phyloP scores from a whole-genome alignment of 148 eudicot species.

The Silene latifolia region DNA sequence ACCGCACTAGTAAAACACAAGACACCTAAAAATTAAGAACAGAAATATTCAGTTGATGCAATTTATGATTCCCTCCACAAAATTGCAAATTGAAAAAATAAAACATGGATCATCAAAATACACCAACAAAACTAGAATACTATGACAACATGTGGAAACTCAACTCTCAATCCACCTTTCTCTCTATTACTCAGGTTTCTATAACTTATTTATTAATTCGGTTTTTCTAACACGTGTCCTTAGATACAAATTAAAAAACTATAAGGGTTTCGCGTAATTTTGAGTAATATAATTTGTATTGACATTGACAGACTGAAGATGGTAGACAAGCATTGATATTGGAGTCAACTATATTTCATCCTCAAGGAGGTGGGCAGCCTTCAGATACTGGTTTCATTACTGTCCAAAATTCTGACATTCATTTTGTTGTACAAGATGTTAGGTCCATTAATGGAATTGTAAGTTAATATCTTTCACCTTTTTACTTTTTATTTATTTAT shows the following conservation, averaged over 20 bases:
- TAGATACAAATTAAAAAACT: too few species aligned
- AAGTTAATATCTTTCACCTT: constrained; percentile 20
- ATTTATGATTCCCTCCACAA: background rate
- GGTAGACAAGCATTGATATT: constrained; percentile 47
- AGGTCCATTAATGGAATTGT: constrained; percentile 67
- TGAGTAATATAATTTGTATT: background rate
- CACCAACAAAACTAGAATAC: constrained; percentile 52
- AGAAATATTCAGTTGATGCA: too few species aligned
- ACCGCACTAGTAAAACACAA: too few species aligned
- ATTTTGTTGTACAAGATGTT: constrained; percentile 65
- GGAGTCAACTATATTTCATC: constrained; percentile 79
- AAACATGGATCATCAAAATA: background rate
- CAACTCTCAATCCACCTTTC: constrained; percentile 40
- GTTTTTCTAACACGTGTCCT: too few species aligned
- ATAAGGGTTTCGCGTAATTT: too few species aligned
- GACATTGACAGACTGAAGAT: constrained; percentile 43
- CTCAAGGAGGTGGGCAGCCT: constrained; percentile 96
- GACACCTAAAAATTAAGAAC: too few species aligned
- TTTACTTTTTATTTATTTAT: too few species aligned
- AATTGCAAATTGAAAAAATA: background rate
- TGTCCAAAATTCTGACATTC: constrained; percentile 33
- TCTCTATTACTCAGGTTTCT: constrained; percentile 42
- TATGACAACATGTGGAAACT: constrained; percentile 50
- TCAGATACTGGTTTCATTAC: constrained; percentile 63
- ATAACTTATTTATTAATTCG: too few species aligned